phyloP scores from a whole-genome alignment of 108 stramenopile genomes.

The Nitzschia sp. region DNA sequence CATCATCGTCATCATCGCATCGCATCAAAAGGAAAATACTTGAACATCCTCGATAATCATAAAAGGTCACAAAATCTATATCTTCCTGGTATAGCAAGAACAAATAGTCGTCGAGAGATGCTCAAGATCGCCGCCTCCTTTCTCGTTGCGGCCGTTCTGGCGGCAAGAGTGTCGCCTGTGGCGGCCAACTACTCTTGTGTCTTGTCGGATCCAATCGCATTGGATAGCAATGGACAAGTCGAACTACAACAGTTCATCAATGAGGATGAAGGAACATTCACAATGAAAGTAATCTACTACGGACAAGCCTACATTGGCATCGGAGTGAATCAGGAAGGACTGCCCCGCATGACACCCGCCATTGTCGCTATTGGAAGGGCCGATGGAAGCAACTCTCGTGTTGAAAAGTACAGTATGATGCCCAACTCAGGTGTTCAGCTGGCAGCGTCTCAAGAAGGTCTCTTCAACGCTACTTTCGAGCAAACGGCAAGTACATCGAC shows the following conservation, averaged over 20 bases:
- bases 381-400: background rate
- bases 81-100: too few relatives aligned
- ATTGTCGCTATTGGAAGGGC: slow-evolving; percentile 14
- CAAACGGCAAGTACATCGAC: slow-evolving; percentile 9
- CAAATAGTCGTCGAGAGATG: too few relatives aligned
- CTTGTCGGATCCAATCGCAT: slow-evolving; percentile 3
- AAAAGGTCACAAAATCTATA: too few relatives aligned
- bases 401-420: slow-evolving; percentile 2
- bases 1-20: too few relatives aligned
- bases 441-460: background rate
- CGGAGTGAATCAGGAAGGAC: slow-evolving; percentile 14
- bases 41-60: too few relatives aligned
- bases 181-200: background rate
- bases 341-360: slow-evolving; percentile 6
- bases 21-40: too few relatives aligned
- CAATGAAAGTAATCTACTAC: slow-evolving; percentile 13
- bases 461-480: background rate
- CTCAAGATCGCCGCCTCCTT: too few relatives aligned
- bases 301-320: slow-evolving; percentile 17
- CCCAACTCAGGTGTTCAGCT: background rate
- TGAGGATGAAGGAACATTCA: slow-evolving; percentile 19
- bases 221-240: slow-evolving; percentile 6
- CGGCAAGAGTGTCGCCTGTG: background rate
- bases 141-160: slow-evolving; percentile 1
- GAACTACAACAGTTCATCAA: slow-evolving; percentile 15